Evolutionary conservation across 192 early-diverging fungal genomes (phyloP), one percentile per base, ranked within the genome.

Genomic region (Pilaira anomala): DNA sequence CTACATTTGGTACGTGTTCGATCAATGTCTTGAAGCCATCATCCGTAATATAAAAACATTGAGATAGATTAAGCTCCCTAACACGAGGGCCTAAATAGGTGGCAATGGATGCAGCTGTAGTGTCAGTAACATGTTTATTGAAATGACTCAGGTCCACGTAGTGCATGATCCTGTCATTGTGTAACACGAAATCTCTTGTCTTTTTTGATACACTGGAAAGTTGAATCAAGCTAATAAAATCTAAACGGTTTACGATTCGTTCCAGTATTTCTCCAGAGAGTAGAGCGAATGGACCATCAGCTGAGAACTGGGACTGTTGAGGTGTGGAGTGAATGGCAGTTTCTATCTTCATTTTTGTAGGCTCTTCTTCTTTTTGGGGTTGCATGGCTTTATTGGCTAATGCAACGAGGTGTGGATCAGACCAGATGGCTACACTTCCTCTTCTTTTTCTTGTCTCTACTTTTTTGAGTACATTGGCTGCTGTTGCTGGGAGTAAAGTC

Each of bases 351-450:
- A 42, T 16, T 7, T 25, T 41, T 1, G 56, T 21, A 41, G 18
- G 36, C 6, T 58, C 56, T 9, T 42, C 56, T 13, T 42, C 33
- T 39, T 40, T 41, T 41, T 39, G 19, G 13, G 33, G 33, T 18
- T 58, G 40, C 19, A 58, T 42, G 0, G 19, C 21, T 14, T 22
- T 71, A 25, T 88, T 81, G 7, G 87, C 88, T 48, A 91, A 69
- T 58, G 86, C 81, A 60, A 87, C 67, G 3, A 93, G 66, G 11
- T 81, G 68, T 44, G 86, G 84, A 58, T 93, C 90, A 0, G 84
- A 75, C 91, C 91, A 93, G 1, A 92, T 89, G 3, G 91, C 91
- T 7, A 93, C 87, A 49, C 87, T 89, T 21, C 78, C 85, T 18
- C 89, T 71, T 42, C 91, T 48, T 39, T 69, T 68, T 40, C 71